Conservation (phyloP, 305 asterid genomes). For the Fraxinus baroniana region DNA sequence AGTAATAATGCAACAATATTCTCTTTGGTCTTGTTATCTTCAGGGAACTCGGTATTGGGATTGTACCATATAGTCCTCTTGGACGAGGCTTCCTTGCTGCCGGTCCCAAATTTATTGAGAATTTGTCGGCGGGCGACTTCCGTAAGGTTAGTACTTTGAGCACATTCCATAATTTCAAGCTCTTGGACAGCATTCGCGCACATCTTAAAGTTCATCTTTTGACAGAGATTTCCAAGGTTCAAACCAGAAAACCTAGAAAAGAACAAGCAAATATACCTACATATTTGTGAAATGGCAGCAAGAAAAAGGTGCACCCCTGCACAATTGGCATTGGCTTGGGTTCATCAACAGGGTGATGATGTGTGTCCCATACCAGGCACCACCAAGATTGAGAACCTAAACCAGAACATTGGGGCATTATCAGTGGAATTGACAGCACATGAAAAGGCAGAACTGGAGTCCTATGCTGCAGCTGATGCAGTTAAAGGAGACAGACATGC, state of each 20-base stretch:
- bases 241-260: slow-evolving; percentile 33
- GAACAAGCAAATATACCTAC: slow-evolving; percentile 30
- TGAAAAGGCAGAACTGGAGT: slow-evolving; percentile 34
- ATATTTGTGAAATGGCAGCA: slow-evolving; percentile 32
- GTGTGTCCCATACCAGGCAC: slow-evolving; percentile 47
- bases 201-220: neutral
- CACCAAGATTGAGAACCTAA: slow-evolving; percentile 36
- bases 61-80: slow-evolving; percentile 42
- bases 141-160: slow-evolving; percentile 25
- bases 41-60: slow-evolving; percentile 44
- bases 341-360: slow-evolving; percentile 35
- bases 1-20: neutral
- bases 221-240: slow-evolving; percentile 42
- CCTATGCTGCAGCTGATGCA: slow-evolving; percentile 21
- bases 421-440: slow-evolving; percentile 20
- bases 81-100: slow-evolving; percentile 42
- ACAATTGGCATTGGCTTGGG: slow-evolving; percentile 44
- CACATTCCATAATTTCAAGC: neutral
- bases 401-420: slow-evolving; percentile 36
- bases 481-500: slow-evolving; percentile 35
- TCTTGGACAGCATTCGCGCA: neutral
- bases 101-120: slow-evolving; percentile 32
- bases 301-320: slow-evolving; percentile 37
- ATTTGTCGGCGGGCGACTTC: slow-evolving; percentile 24
- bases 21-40: neutral